A percentile compares a stretch with the other conserved stretches of the same genome.
These are phyloP conservation scores for Diaporthe helianthi DNA, from an alignment of 2,329 filamentous ascomycete species.

Conservation along the genomic window DNA sequence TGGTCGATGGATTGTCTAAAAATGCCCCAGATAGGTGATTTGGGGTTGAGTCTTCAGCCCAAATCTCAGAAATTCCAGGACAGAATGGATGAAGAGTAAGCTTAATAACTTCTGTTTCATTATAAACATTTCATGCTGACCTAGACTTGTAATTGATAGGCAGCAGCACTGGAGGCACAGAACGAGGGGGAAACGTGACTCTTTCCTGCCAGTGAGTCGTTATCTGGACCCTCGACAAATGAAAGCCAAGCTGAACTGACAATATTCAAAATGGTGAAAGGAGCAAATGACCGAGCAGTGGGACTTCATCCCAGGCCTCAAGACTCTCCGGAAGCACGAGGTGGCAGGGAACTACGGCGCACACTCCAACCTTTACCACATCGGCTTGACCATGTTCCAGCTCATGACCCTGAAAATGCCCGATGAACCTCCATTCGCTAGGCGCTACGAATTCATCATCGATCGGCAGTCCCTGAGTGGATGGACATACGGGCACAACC, in stretches of 20 bases:
- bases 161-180: not conserved
- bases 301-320: not conserved
- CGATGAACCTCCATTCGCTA: not conserved
- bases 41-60: conserved; percentile 2
- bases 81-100: conserved; percentile 8
- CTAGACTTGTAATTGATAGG: not conserved
- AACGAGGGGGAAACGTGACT: conserved; percentile 3
- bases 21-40: not conserved
- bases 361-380: conserved; percentile 19
- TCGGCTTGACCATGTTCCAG: conserved; percentile 12
- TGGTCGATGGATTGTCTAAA: not conserved
- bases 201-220: not conserved
- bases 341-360: not conserved
- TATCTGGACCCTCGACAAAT: too few relatives aligned
- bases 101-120: too few relatives aligned
- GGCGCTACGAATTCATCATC: not conserved
- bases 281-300: conserved; percentile 19
- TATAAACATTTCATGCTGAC: not conserved
- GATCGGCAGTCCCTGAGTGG: not conserved
- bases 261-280: not conserved
- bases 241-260: not conserved
- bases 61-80: not conserved
- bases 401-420: not conserved
- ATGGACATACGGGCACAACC: conserved; percentile 17
- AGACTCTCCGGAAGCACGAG: not conserved